Evolutionary conservation across 139 green algal species (phyloP), one percentile per base, ranked within the genome.

Genomic region (Closterium sp.): DNA sequence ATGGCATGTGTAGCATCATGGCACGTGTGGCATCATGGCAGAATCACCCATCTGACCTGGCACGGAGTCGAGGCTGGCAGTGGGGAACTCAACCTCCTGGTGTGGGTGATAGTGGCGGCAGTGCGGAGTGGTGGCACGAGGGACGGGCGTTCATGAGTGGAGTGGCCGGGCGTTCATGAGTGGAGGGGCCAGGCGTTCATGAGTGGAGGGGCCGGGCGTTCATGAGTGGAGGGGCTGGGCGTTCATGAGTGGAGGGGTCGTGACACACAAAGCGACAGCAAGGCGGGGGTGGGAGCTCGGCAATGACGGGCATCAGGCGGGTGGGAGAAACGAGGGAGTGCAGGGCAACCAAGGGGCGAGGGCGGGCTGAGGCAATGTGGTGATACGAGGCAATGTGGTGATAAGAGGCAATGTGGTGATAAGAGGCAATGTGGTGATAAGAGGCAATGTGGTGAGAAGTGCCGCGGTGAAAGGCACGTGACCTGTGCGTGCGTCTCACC

Each of bases 71-170:
- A 93, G 91, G 34, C 92, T 91, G 12, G 89, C 92, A 1, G 92
- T 94, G 25, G 92, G 92, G 30, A 94, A 94, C 33, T 94, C 92
- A 23, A 94, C 93, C 86, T 93, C 90, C 89, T 92, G 89, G 12
- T 76, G 55, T 10, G 38, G 10, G 38, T 16, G 16, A 76, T 12
- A 2, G 4, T 28, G 55, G 55, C 55, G 25, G n/a, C n/a, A n/a
- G n/a, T n/a, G n/a, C n/a, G n/a, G n/a, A 2, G 4, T 28, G 55
- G 55, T 19, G 25, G 43, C 6, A 66, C 6, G 43, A 66, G 12
- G 43, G 43, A 66, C 9, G 21, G 43, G 6, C 7, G 43, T 1
- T 66, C 4, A 66, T 25, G 43, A 66, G 0, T 21, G n/a, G n/a
- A n/a, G n/a, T n/a, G n/a, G n/a, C n/a, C n/a, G n/a, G n/a, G n/a